Evolutionary conservation across 164 flowering plant genomes (phyloP).

Genomic region (Tetracentron sinense): DNA sequence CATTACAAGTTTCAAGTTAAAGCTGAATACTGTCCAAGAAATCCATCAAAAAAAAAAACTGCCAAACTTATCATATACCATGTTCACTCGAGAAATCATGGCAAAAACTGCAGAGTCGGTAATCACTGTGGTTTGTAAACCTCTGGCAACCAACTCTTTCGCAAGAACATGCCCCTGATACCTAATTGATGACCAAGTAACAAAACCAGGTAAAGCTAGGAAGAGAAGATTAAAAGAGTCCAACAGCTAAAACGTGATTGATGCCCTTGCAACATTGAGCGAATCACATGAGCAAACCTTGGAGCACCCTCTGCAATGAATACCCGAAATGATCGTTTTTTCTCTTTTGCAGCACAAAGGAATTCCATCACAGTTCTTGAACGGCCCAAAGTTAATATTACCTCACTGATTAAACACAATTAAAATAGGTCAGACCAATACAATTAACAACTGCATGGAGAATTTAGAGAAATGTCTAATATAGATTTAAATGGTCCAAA

Average conservation of each 20-base stretch:
- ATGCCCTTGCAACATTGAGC: not conserved
- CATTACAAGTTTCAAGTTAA: conserved; percentile 12
- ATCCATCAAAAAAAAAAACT: not conserved
- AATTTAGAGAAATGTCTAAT: not conserved
- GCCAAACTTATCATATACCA: conserved; percentile 43
- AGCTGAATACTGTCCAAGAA: not conserved
- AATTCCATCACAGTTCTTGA: conserved; percentile 92
- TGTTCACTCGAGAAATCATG: conserved; percentile 96
- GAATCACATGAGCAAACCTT: conserved; percentile 45
- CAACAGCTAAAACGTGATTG: not conserved
- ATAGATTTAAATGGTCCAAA: not conserved
- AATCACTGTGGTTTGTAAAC: conserved; percentile 84
- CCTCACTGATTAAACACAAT: conserved; percentile 64
- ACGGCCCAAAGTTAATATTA: conserved; percentile 92
- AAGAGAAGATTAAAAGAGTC: conserved; percentile 2
- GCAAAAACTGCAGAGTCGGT: conserved; percentile 99
- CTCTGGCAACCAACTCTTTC: conserved; percentile 84
- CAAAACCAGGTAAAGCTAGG: not conserved
- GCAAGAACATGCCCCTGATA: conserved; percentile 97
- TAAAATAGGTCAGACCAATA: not conserved
- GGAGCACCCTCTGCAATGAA: conserved; percentile 99
- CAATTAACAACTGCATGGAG: not conserved
- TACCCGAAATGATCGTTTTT: conserved; percentile 88
- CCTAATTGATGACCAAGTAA: conserved; percentile 32
- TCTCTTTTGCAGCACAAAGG: conserved; percentile 97